Percentiles rank a stretch among this genome's conserved stretches.
phyloP scores from a whole-genome alignment of 2,329 filamentous ascomycete genomes.

The Periconia macrospinosa region DNA sequence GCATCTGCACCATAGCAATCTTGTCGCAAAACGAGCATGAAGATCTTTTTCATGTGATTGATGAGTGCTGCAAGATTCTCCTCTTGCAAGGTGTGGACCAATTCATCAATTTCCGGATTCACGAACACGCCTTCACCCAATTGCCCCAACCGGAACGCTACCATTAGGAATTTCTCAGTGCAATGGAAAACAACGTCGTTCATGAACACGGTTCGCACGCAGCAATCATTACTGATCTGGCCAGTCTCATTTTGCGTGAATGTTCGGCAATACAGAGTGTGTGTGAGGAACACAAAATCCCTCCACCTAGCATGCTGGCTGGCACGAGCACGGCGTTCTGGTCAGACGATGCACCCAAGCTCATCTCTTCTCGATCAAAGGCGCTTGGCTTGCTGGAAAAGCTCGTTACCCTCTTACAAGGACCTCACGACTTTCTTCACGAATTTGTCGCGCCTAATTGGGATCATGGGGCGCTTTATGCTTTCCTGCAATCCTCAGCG shows the following conservation, averaged over 20 bases:
- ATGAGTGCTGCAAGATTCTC: too few species aligned
- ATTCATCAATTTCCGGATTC: background rate
- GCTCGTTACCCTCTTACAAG: constrained; percentile 2
- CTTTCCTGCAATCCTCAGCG: background rate
- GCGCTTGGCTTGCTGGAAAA: constrained; percentile 1
- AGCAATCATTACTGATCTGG: background rate
- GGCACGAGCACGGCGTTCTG: background rate
- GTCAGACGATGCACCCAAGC: background rate
- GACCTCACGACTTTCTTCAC: constrained; percentile 4
- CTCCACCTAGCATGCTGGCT: background rate
- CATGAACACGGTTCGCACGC: background rate
- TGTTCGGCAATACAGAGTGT: background rate
- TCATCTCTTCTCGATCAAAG: background rate
- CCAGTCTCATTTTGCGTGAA: background rate
- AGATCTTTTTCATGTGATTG: background rate
- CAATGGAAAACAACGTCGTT: background rate
- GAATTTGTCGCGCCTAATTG: constrained; percentile 3
- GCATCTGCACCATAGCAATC: background rate
- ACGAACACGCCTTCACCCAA: too few species aligned
- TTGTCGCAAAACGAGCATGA: background rate
- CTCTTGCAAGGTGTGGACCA: background rate
- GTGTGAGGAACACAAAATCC: background rate
- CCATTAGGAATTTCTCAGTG: background rate
- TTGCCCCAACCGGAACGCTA: background rate
- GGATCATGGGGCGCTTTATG: constrained; percentile 4